Evolutionary conservation across 495 filamentous ascomycete species (phyloP).

Genomic region (Apodospora peruviana): DNA sequence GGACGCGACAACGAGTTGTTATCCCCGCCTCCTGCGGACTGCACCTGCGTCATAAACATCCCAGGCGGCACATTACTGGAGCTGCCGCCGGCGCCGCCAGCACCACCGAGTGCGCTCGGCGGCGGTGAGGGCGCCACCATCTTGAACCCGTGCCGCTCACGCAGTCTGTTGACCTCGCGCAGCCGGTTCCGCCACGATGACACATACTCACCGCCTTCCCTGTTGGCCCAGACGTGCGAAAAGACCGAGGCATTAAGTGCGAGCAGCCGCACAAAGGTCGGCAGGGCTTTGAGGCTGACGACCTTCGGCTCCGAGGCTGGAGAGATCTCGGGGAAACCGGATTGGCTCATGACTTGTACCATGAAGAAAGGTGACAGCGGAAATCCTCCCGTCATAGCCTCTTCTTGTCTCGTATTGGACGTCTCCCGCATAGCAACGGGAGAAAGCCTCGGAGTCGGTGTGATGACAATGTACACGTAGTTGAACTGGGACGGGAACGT

Average conservation of each 20-base stretch:
- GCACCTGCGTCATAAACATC: constrained; percentile 1
- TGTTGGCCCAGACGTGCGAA: constrained; percentile 76
- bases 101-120: constrained; percentile 27
- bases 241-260: constrained; percentile 93
- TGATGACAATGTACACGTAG: constrained; percentile 92
- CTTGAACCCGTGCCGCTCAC: constrained; percentile 54
- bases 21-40: constrained; percentile 3
- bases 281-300: constrained; percentile 69
- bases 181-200: constrained; percentile 87
- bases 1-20: constrained; percentile 27
- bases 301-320: constrained; percentile 83
- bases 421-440: constrained; percentile 49
- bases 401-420: constrained; percentile 25
- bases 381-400: constrained; percentile 33
- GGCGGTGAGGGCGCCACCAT: constrained; percentile 35
- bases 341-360: constrained; percentile 76
- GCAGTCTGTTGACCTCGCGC: constrained; percentile 73
- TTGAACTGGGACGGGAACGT: constrained; percentile 93
- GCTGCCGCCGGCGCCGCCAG: constrained; percentile 3
- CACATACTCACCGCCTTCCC: constrained; percentile 74
- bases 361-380: constrained; percentile 60
- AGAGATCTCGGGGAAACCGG: constrained; percentile 84
- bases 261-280: constrained; percentile 83
- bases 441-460: constrained; percentile 66
- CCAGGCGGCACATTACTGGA: not conserved